Base-by-base conservation (phyloP, 1,284 basidiomycete species). In the Trichosporon asahii region DNA sequence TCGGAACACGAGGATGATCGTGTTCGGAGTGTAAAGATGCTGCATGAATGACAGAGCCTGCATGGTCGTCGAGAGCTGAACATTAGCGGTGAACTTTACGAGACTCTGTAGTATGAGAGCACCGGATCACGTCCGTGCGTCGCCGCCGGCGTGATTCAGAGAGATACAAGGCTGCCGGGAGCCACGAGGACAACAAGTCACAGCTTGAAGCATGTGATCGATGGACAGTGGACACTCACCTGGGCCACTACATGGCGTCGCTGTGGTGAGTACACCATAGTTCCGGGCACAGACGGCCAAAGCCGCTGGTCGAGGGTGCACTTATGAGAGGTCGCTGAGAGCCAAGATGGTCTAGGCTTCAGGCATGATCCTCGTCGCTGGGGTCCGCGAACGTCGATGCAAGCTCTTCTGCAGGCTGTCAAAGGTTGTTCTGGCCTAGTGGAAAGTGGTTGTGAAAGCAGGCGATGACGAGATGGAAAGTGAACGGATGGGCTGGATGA, bases 21-120 rank as follows among this genome's bases (percentile, higher is more conserved):
- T 73, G 66, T 78, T 81, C 6, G 82, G 81, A 9, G 77, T 74
- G 70, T 82, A 79, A 14, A 83, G 75, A 64, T 83, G 78, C 71
- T 83, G 79, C 44, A 80, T 31, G 8, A 82, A 68, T 7, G 74
- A 74, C 12, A 80, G 66, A n/a, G 76, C 75, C 67, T 79, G 77
- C 6, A 74, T 70, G 15, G 77, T 75, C 7, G 71, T 74, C 44
- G 76, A 74, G n/a, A 82, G 66, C 80, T 82, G 65, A 1, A 5
- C 11, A 64, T 68, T 35, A 69, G 64, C 57, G 0, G 46, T 21
- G 12, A 8, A 11, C 33, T 23, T 44, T 18, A 8, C 9, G 25
- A n/a, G 11, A 18, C 18, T 25, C 25, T 2, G 29, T 40, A 0
- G 29, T 40, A 0, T 12, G 9, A 21, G 3, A 53, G 18, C 3